A percentile compares a stretch with the other conserved stretches of the same genome.
These are phyloP conservation scores for Isoetes taiwanensis DNA, from an alignment of 75 land plant genomes.

Conservation along the genomic window DNA sequence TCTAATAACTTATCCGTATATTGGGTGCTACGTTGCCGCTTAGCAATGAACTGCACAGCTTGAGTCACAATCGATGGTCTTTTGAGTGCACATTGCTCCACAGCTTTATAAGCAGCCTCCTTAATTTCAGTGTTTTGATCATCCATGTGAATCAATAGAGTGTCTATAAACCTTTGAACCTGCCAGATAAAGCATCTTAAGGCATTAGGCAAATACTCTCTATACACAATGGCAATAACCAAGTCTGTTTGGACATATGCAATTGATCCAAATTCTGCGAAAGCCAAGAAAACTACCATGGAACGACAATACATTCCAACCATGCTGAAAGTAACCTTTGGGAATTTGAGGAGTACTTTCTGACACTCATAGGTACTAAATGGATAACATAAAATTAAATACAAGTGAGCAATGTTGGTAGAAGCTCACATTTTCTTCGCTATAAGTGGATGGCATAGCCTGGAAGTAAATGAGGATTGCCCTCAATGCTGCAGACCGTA, in stretches of 20 bases:
- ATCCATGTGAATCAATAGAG: conserved; percentile 28
- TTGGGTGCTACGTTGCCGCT: no score
- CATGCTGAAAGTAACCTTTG: neutral
- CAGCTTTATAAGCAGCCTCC: no score
- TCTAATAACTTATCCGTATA: no score
- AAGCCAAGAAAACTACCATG: neutral
- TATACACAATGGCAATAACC: neutral
- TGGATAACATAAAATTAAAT: neutral
- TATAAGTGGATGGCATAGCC: conserved; percentile 18
- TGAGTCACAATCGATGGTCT: no score
- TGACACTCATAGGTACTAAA: conserved; percentile 3
- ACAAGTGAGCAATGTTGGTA: no score
- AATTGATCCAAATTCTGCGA: neutral
- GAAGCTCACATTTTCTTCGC: conserved; percentile 9
- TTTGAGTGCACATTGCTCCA: no score
- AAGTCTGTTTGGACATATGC: neutral
- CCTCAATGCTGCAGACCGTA: conserved; percentile 20
- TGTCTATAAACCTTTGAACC: conserved; percentile 16
- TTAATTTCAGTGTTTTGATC: conserved; percentile 19
- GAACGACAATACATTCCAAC: neutral
- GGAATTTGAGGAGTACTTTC: neutral
- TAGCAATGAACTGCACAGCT: no score
- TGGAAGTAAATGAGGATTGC: conserved; percentile 13
- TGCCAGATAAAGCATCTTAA: neutral
- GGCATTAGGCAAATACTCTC: neutral